Evolutionary conservation across 345 rosid species (phyloP).

Genomic region (rapeseed (Brassica napus)): Da-Ae NC_063438.1:1727001-1727500

Average conservation of each 20-base stretch:
- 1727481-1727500: slow-evolving; percentile 81
- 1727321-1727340: slow-evolving; percentile 17
- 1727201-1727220: neutral
- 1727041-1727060: too few species aligned
- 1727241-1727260: neutral
- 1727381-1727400: slow-evolving; percentile 50
- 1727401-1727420: slow-evolving; percentile 55
- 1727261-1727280: neutral
- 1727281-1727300: neutral
- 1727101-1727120: neutral
- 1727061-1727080: neutral
- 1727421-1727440: slow-evolving; percentile 88
- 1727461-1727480: slow-evolving; percentile 84
- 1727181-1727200: neutral
- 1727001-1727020: neutral
- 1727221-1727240: neutral
- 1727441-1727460: slow-evolving; percentile 83
- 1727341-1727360: neutral
- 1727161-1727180: neutral
- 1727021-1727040: neutral
- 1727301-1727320: neutral
- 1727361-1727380: slow-evolving; percentile 27
- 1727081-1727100: neutral
- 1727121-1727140: neutral
- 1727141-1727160: neutral